Base-by-base conservation (phyloP, 2,329 filamentous ascomycete species). In the Karstenula rhodostoma region DNA sequence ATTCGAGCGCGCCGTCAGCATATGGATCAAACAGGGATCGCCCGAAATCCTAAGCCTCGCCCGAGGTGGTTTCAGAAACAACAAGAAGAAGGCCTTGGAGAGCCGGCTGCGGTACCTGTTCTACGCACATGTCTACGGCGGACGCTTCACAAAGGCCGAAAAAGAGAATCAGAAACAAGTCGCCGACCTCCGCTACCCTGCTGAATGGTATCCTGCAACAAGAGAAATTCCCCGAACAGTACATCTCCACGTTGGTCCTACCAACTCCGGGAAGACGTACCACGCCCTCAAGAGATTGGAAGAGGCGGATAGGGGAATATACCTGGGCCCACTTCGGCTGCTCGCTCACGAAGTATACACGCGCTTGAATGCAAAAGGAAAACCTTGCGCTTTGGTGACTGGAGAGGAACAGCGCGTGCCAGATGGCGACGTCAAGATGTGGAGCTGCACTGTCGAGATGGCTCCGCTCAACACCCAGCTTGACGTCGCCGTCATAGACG, bases 261-360 rank as follows among this genome's bases (percentile, higher is more conserved):
- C 95, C 2, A 99, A 99, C 77, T 98, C 95, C 0, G 95, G 95
- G 59, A 99, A 99, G 83, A 99, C 96, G 0, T 99, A 98, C 74
- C 90, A 93, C 74, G 96, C 95, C 0, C 81, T 99, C 64, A 90
- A 96, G 78, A 88, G 90, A 13, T 84, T 99, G 12, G 92, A 97
- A 75, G 83, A 87, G 52, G 89, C 90, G 2, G 84, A 89, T 32
- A 85, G 83, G 9, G 95, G 95, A 42, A 89, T 97, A 52, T 99
- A 98, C 75, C 93, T 94, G 3, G 95, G 96, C 0, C 95, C 95
- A 0, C 81, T 99, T 47, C 87, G 95, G 51, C 81, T 99, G 49
- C 84, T 99, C 29, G 95, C 95, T 0, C 94, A 97, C 71, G 95
- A 99, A 77, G 90, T 98, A n/a, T 98, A 93, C 75, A 85, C 89